Evolutionary conservation across 306 rosid species (phyloP).

Genomic region (Macrotyloma uniflorum): DNA sequence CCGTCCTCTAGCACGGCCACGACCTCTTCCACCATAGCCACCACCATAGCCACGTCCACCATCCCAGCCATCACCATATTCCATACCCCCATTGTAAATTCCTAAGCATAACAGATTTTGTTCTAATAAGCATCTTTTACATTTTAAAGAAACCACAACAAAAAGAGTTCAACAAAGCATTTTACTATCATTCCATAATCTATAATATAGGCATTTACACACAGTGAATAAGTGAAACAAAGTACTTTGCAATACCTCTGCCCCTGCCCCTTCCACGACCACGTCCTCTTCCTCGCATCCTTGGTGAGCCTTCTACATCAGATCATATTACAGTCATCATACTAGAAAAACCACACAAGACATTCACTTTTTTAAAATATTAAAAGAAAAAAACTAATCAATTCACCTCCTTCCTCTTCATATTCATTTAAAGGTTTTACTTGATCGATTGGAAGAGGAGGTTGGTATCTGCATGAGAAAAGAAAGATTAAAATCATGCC

Average conservation of each 20-base stretch:
- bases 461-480: slow-evolving; percentile 63
- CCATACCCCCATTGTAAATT: slow-evolving; percentile 66
- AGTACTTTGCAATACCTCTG: slow-evolving; percentile 54
- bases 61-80: slow-evolving; percentile 82
- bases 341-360: not conserved
- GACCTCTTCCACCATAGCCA: slow-evolving; percentile 76
- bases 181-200: not conserved
- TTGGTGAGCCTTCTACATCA: slow-evolving; percentile 69
- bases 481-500: slow-evolving; percentile 21
- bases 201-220: not conserved
- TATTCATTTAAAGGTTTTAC: slow-evolving; percentile 79
- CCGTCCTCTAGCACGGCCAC: slow-evolving; percentile 72
- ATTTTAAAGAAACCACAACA: not conserved
- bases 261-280: slow-evolving; percentile 83
- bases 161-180: not conserved
- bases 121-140: slow-evolving; percentile 2
- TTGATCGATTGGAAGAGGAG: slow-evolving; percentile 83
- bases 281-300: slow-evolving; percentile 68
- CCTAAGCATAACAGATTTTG: slow-evolving; percentile 43
- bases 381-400: slow-evolving; percentile 12
- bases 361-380: not conserved
- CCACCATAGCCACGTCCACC: slow-evolving; percentile 76
- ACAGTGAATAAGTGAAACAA: slow-evolving; percentile 27
- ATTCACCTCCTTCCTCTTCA: slow-evolving; percentile 79
- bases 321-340: slow-evolving; percentile 26